Percentiles rank a stretch among this genome's conserved stretches.
Conservation (phyloP, 1,284 basidiomycete genomes). For the Xerocomus cyaneibrunnescens region DNA sequence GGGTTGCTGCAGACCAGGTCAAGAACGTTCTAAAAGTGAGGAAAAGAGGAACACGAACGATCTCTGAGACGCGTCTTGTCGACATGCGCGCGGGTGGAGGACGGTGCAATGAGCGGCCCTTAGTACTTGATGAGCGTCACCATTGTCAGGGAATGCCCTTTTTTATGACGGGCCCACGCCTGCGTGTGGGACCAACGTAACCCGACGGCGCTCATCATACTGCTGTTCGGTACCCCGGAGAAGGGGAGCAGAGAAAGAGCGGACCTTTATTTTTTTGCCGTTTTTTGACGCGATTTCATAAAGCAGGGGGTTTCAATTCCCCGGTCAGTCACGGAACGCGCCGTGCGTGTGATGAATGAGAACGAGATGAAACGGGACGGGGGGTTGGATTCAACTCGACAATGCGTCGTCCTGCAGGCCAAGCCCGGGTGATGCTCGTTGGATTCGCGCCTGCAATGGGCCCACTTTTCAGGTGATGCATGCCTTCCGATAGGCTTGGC, state of each 20-base stretch:
- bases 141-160: conserved; percentile 3
- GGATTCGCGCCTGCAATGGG: conserved; percentile 18
- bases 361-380: conserved; percentile 22
- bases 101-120: conserved; percentile 11
- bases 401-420: conserved; percentile 28
- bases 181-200: conserved; percentile 14
- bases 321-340: conserved; percentile 23
- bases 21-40: conserved; percentile 1
- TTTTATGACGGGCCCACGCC: conserved; percentile 23
- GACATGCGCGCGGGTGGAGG: conserved; percentile 24
- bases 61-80: conserved; percentile 11
- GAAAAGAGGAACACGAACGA: conserved; percentile 12
- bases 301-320: conserved; percentile 1
- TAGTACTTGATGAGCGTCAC: conserved; percentile 6
- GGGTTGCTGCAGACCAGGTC: conserved; percentile 7
- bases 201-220: conserved; percentile 21
- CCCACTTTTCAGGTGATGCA: background rate
- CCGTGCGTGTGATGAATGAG: conserved; percentile 11
- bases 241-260: background rate
- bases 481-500: background rate
- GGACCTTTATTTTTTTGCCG: background rate
- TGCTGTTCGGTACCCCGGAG: conserved; percentile 9
- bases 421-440: background rate
- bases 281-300: conserved; percentile 10
- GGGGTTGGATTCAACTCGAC: conserved; percentile 7